A percentile compares a stretch with the other conserved stretches of the same genome.
phyloP scores from a whole-genome alignment of 2,329 filamentous ascomycete genomes.

The Macroventuria anomochaeta region DNA sequence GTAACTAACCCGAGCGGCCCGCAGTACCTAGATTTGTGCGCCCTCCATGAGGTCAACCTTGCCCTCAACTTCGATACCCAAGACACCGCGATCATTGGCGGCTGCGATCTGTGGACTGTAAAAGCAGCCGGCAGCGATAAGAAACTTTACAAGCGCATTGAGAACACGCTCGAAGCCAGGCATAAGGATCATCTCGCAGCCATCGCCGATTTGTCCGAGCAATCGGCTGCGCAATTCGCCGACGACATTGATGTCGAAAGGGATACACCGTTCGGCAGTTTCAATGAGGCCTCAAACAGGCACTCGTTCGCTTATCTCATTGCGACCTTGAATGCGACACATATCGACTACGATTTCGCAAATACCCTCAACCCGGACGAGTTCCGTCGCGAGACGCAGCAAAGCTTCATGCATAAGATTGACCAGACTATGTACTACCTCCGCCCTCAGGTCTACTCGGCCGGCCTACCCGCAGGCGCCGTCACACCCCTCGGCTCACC shows the following conservation, averaged over 20 bases:
- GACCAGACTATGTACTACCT: slow-evolving; percentile 87
- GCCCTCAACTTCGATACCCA: slow-evolving; percentile 95
- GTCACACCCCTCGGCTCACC: slow-evolving; percentile 60
- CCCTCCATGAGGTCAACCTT: slow-evolving; percentile 89
- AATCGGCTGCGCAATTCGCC: slow-evolving; percentile 74
- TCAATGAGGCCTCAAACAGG: slow-evolving; percentile 86
- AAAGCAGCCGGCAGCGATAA: slow-evolving; percentile 95
- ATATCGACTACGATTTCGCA: slow-evolving; percentile 97
- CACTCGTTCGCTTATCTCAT: slow-evolving; percentile 96
- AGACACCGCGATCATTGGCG: slow-evolving; percentile 89
- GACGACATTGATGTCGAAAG: slow-evolving; percentile 75
- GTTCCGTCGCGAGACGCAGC: slow-evolving; percentile 83
- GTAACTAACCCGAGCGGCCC: slow-evolving; percentile 37
- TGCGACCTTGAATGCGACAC: slow-evolving; percentile 92
- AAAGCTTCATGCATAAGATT: slow-evolving; percentile 82
- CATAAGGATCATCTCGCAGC: slow-evolving; percentile 87
- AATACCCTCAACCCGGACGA: slow-evolving; percentile 87
- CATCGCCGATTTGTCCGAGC: slow-evolving; percentile 85
- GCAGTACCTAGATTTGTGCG: slow-evolving; percentile 88
- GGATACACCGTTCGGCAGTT: slow-evolving; percentile 88
- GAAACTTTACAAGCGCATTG: slow-evolving; percentile 96
- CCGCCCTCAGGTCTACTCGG: slow-evolving; percentile 63
- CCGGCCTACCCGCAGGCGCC: slow-evolving; percentile 53
- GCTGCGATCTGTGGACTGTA: slow-evolving; percentile 96
- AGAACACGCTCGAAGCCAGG: slow-evolving; percentile 87